Evolutionary conservation across 139 green algal species (phyloP).

Genomic region (Zygnema circumcarinatum): DNA sequence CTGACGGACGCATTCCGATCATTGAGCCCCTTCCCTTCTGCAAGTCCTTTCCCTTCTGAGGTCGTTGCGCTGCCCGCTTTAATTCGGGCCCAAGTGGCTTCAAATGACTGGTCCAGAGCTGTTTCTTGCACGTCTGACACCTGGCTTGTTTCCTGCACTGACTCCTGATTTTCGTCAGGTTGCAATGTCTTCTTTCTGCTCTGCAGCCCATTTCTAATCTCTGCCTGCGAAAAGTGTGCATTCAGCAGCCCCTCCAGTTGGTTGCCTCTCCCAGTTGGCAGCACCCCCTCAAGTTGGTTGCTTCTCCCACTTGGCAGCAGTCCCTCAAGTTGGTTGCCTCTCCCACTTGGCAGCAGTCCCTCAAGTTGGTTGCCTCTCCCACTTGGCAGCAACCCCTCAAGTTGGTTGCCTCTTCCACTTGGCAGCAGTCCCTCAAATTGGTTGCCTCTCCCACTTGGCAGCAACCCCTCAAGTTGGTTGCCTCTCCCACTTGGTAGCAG

Average conservation of each 20-base stretch:
- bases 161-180: neutral
- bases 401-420: neutral
- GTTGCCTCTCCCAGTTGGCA: neutral
- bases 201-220: neutral
- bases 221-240: neutral
- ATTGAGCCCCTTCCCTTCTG: neutral
- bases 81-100: neutral
- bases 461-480: neutral
- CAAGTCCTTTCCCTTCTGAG: neutral
- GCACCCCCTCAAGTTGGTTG: neutral
- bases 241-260: neutral
- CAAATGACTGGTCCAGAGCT: neutral
- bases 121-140: neutral
- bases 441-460: neutral
- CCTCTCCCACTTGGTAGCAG: neutral
- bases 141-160: neutral
- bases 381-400: neutral
- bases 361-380: neutral
- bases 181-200: neutral
- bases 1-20: neutral
- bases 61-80: neutral
- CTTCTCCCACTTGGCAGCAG: neutral
- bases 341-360: neutral
- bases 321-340: neutral
- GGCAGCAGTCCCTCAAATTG: neutral